These are phyloP conservation scores for Arthonia radiata DNA, from an alignment of 495 filamentous ascomycete species.

Conservation along the genomic window DNA sequence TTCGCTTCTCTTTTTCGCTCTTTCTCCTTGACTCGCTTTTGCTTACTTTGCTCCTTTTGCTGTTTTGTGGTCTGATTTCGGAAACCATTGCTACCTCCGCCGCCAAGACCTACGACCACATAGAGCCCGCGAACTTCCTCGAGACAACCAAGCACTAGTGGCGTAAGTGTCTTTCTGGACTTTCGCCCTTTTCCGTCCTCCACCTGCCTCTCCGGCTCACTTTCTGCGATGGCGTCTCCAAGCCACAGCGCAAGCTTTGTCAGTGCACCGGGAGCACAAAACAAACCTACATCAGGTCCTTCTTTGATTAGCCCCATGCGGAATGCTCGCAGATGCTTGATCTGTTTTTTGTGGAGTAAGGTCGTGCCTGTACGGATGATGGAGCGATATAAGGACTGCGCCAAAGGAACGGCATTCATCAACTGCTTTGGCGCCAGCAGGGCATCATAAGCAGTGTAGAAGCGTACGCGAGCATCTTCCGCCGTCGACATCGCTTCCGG, in stretches of 20 bases:
- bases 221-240: constrained; percentile 72
- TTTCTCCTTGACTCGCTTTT: constrained; percentile 30
- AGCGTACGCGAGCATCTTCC: constrained; percentile 49
- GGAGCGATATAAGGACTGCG: constrained; percentile 70
- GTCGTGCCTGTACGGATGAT: constrained; percentile 85
- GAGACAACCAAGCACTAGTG: constrained; percentile 68
- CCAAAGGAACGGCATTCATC: constrained; percentile 50
- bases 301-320: constrained; percentile 92
- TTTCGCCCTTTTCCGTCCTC: constrained; percentile 35
- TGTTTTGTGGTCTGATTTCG: too few relatives aligned
- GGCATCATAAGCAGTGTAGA: constrained; percentile 88
- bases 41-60: constrained; percentile 10
- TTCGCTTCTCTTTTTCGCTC: constrained; percentile 32
- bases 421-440: constrained; percentile 42
- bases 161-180: too few relatives aligned
- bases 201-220: constrained; percentile 67
- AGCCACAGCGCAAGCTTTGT: constrained; percentile 88
- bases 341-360: constrained; percentile 77
- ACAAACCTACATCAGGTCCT: constrained; percentile 66
- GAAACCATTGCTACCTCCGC: constrained; percentile 44
- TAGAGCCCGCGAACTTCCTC: constrained; percentile 79
- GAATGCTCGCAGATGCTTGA: constrained; percentile 72
- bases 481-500: constrained; percentile 8
- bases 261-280: constrained; percentile 74
- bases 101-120: constrained; percentile 68